A percentile compares a stretch with the other conserved stretches of the same genome.
phyloP scores from a whole-genome alignment of 371 early-diverging fungal genomes.

The Mucor sp. region DNA sequence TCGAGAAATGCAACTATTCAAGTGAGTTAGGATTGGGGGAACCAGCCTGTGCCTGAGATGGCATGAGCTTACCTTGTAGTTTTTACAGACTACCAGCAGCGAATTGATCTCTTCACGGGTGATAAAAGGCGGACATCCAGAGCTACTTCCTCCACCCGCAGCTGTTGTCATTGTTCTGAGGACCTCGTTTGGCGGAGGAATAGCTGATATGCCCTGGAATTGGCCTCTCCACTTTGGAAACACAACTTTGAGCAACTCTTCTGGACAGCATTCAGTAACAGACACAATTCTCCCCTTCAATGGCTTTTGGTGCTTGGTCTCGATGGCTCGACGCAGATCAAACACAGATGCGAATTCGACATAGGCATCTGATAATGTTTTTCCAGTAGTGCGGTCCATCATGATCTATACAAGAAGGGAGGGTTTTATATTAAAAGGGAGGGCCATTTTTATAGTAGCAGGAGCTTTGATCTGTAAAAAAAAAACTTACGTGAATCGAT shows the following conservation, averaged over 20 bases:
- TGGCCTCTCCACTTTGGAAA: slow-evolving; percentile 74
- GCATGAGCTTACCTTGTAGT: slow-evolving; percentile 62
- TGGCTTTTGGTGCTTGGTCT: slow-evolving; percentile 54
- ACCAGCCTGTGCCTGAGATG: not conserved
- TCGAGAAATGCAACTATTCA: slow-evolving; percentile 68
- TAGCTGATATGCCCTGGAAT: slow-evolving; percentile 50
- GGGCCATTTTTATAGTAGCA: not conserved
- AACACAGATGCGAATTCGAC: slow-evolving; percentile 58
- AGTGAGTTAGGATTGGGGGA: not conserved
- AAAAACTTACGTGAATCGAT: slow-evolving; percentile 49
- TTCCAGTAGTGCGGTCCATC: slow-evolving; percentile 67
- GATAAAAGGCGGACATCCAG: slow-evolving; percentile 61
- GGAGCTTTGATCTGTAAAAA: not conserved
- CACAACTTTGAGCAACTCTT: slow-evolving; percentile 62
- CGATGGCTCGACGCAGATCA: slow-evolving; percentile 50
- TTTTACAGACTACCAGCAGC: slow-evolving; percentile 68
- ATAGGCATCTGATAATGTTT: slow-evolving; percentile 67
- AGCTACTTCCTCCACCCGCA: slow-evolving; percentile 37
- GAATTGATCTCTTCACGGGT: slow-evolving; percentile 76
- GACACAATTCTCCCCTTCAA: slow-evolving; percentile 70
- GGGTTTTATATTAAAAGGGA: not conserved
- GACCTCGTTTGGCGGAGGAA: slow-evolving; percentile 35
- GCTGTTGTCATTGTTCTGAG: slow-evolving; percentile 49
- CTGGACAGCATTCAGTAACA: slow-evolving; percentile 63
- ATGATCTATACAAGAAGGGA: slow-evolving; percentile 35